Conservation (phyloP, 768 basidiomycete genomes). For the Naganishia vishniacii region DNA sequence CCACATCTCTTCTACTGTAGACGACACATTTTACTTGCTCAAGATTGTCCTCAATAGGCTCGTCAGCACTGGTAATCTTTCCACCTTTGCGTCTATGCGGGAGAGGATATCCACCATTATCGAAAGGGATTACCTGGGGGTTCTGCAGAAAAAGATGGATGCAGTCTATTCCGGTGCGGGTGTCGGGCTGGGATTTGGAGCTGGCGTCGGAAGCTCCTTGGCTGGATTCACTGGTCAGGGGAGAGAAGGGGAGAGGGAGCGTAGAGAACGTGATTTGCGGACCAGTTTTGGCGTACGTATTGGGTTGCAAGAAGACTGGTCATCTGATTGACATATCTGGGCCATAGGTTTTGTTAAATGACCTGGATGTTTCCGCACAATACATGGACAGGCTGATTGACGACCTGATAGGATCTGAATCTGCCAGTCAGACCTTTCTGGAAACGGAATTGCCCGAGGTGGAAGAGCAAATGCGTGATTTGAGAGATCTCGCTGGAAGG, state of each 20-base stretch:
- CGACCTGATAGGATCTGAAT: constrained; percentile 56
- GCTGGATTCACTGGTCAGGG: constrained; percentile 33
- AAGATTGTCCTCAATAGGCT: constrained; percentile 74
- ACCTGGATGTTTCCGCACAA: constrained; percentile 83
- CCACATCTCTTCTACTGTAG: constrained; percentile 53
- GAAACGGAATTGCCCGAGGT: constrained; percentile 57
- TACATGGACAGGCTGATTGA: constrained; percentile 77
- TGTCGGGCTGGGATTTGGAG: constrained; percentile 12
- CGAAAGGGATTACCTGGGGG: constrained; percentile 73
- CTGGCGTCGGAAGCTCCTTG: constrained; percentile 32
- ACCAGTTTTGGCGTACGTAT: constrained; percentile 71
- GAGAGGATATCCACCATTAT: constrained; percentile 66
- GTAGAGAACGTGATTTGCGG: constrained; percentile 68
- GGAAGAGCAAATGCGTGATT: constrained; percentile 47
- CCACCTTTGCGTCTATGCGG: constrained; percentile 58
- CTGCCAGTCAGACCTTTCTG: constrained; percentile 60
- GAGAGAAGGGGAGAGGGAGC: constrained; percentile 61
- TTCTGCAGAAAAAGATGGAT: constrained; percentile 79
- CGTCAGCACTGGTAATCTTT: constrained; percentile 67
- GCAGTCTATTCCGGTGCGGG: constrained; percentile 62
- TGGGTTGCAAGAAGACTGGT: too few relatives aligned
- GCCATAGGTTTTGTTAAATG: constrained; percentile 58
- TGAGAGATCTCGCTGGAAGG: constrained; percentile 50
- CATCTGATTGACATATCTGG: not conserved
- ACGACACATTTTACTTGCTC: constrained; percentile 93